Evolutionary conservation across 495 filamentous ascomycete species (phyloP).

Genomic region (Hyaloscypha hepaticicola): DNA sequence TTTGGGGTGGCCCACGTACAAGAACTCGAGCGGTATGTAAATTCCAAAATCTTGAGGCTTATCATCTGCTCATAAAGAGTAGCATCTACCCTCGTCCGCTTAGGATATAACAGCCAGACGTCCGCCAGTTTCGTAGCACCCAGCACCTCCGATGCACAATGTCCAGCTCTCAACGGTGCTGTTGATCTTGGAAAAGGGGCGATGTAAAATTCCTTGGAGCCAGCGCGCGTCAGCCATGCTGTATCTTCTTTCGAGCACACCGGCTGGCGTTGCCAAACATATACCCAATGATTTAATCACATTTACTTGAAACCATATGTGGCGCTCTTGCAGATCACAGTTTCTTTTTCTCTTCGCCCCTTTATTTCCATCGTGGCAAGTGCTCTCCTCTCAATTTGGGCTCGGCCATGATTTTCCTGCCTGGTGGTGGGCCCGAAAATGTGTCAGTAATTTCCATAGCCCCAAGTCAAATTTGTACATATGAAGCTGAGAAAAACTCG

Average conservation of each 20-base stretch:
- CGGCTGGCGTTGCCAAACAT: not conserved
- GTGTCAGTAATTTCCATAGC: too few species aligned
- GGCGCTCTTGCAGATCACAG: too few species aligned
- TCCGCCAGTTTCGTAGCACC: slow-evolving; percentile 16
- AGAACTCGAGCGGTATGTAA: not conserved
- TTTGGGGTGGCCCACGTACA: slow-evolving; percentile 39
- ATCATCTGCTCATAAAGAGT: not conserved
- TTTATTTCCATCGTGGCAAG: too few species aligned
- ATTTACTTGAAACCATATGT: not conserved
- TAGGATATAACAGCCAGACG: slow-evolving; percentile 24
- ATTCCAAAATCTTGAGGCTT: not conserved
- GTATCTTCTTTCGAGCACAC: not conserved
- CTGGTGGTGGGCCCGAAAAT: too few species aligned
- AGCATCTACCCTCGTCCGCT: slow-evolving; percentile 18
- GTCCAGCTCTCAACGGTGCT: not conserved
- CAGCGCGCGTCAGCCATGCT: not conserved
- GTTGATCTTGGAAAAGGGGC: slow-evolving; percentile 1
- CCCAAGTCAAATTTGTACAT: too few species aligned
- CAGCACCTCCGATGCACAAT: not conserved
- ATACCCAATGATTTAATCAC: not conserved
- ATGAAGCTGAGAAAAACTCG: too few species aligned
- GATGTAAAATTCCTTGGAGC: not conserved
- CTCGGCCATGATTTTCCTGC: too few species aligned
- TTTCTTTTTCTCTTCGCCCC: too few species aligned
- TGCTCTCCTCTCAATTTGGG: too few species aligned